Percentiles rank a stretch among this genome's conserved stretches.
phyloP scores from a whole-genome alignment of 805 yeast genomes.

The Sugiyamaella mastotermitis region DNA sequence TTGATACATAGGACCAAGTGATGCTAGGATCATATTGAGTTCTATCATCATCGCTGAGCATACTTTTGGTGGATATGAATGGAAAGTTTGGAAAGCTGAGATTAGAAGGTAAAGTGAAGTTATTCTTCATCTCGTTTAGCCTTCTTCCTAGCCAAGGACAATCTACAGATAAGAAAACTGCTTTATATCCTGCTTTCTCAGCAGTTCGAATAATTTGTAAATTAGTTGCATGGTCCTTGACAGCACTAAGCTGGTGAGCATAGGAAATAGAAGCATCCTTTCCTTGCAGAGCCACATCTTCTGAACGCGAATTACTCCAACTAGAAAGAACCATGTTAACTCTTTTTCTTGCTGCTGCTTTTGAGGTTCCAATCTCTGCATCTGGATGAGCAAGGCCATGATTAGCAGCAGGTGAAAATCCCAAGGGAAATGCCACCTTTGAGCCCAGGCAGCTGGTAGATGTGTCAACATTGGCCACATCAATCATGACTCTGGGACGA shows the following conservation, averaged over 20 bases:
- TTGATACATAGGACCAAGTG: conserved; percentile 26
- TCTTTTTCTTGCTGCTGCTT: conserved; percentile 24
- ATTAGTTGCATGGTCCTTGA: conserved; percentile 24
- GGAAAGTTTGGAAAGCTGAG: conserved; percentile 24
- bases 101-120: conserved; percentile 25
- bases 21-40: conserved; percentile 23
- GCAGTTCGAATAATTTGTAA: conserved; percentile 21
- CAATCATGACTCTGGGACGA: conserved; percentile 25
- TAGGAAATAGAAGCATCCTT: conserved; percentile 21
- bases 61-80: conserved; percentile 18
- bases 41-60: conserved; percentile 17
- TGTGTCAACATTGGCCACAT: conserved; percentile 24
- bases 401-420: conserved; percentile 31
- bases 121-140: conserved; percentile 37
- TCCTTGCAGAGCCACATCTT: conserved; percentile 25
- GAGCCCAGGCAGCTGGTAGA: conserved; percentile 22
- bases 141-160: conserved; percentile 49
- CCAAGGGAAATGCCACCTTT: conserved; percentile 25
- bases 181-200: conserved; percentile 33
- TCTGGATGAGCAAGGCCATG: conserved; percentile 25
- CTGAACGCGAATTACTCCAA: conserved; percentile 22
- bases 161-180: conserved; percentile 51
- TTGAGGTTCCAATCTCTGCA: conserved; percentile 30
- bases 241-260: conserved; percentile 26
- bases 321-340: conserved; percentile 27